A percentile compares a stretch with the other conserved stretches of the same genome.
phyloP scores from a whole-genome alignment of 2,329 filamentous ascomycete genomes.

The Celoporthe dispersa region DNA sequence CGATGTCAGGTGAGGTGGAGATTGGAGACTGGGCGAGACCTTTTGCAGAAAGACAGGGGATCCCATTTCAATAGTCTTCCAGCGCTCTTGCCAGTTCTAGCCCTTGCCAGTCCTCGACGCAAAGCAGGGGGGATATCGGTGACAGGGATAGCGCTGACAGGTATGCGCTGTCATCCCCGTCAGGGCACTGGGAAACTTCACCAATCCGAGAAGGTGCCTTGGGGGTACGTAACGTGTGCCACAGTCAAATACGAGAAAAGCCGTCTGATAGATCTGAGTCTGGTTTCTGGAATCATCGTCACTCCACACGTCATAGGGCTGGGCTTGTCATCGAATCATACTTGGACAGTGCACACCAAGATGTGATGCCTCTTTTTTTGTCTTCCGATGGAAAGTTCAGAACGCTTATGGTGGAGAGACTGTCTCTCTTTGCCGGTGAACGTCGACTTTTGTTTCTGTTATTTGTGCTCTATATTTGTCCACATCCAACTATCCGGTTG shows the following conservation, averaged over 20 bases:
- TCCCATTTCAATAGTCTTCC: background rate
- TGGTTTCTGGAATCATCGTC: background rate
- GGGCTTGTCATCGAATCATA: background rate
- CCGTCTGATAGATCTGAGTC: background rate
- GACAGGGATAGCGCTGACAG: background rate
- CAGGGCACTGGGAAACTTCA: background rate
- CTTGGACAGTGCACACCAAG: background rate
- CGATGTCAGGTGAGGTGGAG: background rate
- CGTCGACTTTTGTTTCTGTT: background rate
- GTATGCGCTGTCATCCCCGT: background rate
- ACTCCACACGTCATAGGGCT: background rate
- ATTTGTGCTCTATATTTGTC: background rate
- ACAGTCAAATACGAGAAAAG: constrained; percentile 4
- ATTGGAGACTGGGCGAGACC: background rate
- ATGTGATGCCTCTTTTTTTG: background rate
- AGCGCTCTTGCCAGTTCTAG: background rate
- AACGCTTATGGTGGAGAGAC: background rate
- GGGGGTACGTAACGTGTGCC: background rate
- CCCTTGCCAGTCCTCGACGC: background rate
- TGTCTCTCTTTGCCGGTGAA: background rate
- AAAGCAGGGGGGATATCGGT: background rate
- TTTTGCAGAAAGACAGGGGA: background rate
- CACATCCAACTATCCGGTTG: background rate
- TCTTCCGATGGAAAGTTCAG: background rate
- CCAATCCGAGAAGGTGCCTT: constrained; percentile 5